Conservation (phyloP, 78 protist species). For the Pigoraptor vietnamica region DNA sequence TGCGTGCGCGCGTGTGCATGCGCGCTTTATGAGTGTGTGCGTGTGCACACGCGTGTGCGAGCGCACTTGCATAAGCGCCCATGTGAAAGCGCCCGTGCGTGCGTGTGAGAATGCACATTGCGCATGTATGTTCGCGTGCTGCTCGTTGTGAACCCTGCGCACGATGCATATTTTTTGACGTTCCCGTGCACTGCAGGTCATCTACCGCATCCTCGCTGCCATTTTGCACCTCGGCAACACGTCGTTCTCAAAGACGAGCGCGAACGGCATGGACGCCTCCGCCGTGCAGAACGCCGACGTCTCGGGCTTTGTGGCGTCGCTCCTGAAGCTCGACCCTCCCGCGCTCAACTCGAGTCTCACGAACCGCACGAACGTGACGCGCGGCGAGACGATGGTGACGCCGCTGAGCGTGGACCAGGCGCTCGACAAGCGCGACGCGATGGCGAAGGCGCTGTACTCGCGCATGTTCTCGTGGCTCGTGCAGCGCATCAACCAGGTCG, state of each 20-base stretch:
- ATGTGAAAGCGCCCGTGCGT: neutral
- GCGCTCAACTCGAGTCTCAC: neutral
- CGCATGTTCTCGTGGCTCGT: slow-evolving; percentile 72
- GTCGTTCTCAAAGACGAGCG: slow-evolving; percentile 17
- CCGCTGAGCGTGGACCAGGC: slow-evolving; percentile 30
- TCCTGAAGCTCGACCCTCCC: neutral
- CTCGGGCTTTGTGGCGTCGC: neutral
- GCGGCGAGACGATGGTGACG: slow-evolving; percentile 10
- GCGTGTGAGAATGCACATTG: neutral
- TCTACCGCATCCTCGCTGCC: slow-evolving; percentile 40
- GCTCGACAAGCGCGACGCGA: slow-evolving; percentile 58
- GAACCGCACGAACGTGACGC: neutral
- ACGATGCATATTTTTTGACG: neutral
- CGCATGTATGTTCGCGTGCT: too few species aligned
- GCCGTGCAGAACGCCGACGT: neutral
- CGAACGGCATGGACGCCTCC: neutral
- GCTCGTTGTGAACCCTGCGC: neutral
- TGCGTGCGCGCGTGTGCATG: neutral
- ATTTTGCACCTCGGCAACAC: slow-evolving; percentile 66
- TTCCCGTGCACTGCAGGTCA: neutral
- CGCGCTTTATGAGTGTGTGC: neutral
- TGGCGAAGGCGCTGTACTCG: slow-evolving; percentile 66
- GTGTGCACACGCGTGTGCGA: neutral
- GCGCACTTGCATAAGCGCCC: neutral
- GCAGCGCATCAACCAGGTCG: slow-evolving; percentile 24